Evolutionary conservation across 768 basidiomycete species (phyloP), one percentile per base, ranked within the genome.

Genomic region (Boletus sp.): DNA sequence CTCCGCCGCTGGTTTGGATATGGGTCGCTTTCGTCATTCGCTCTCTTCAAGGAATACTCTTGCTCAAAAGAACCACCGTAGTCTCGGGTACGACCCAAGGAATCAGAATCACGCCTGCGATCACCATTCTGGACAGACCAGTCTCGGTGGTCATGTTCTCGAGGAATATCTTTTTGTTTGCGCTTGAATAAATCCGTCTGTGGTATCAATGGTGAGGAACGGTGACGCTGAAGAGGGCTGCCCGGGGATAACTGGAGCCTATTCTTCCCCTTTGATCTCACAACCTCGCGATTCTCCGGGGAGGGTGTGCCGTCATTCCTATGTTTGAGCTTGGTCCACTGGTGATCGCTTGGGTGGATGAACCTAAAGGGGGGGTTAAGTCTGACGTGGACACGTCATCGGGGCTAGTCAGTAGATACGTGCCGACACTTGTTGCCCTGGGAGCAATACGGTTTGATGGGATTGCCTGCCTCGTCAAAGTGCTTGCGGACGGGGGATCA

Each of bases 351-450:
- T 30, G 81, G 81, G 56, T 83, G 81, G 35, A 82, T 72, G 57
- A 79, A 83, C 29, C 81, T 74, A 55, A 50, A 57, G 14, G 49
- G 30, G n/a, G 23, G 39, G 53, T 49, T 57, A 50, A 53, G 54
- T 50, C 15, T 43, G 30, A 45, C 35, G 41, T 33, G 47, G 11
- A 58, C 32, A 48, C 7, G 42, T 57, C 25, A 47, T 59, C 51
- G 35, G 35, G 47, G 46, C 46, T 43, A 42, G 57, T 34, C 34
- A 38, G 44, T 47, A 32, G 47, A 61, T 51, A 69, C 76, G 50
- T 59, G 80, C 82, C 81, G 78, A 66, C 81, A 83, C 35, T 64
- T 71, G 40, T 69, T 70, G 29, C 81, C 81, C 56, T 81, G 75
- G 34, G 63, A 72, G 56, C 81, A 83, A 29, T 67, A 68, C 8